Conservation (phyloP, 1,284 basidiomycete species). For the Trametes versicolor region DNA sequence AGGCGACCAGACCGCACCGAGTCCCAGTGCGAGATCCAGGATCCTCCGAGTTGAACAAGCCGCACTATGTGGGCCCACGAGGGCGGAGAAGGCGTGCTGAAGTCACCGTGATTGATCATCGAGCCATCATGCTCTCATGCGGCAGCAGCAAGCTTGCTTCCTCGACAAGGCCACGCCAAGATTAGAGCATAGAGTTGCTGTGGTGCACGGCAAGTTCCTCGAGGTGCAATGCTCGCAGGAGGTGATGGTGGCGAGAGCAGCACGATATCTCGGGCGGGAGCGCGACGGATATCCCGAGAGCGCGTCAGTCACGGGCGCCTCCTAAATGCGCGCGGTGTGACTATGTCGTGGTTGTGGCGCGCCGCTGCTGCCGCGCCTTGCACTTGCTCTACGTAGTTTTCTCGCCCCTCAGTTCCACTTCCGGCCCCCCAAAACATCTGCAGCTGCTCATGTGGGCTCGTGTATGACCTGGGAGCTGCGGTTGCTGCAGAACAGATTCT, state of each 20-base stretch:
- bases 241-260: neutral
- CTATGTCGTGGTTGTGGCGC: conserved; percentile 20
- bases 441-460: neutral
- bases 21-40: neutral
- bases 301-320: conserved; percentile 30
- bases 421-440: neutral
- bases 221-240: too few species aligned
- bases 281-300: neutral
- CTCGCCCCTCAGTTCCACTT: neutral
- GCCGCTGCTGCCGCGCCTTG: conserved; percentile 2
- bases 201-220: too few species aligned
- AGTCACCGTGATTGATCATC: too few species aligned
- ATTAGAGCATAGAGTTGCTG: too few species aligned
- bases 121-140: too few species aligned
- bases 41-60: neutral
- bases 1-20: neutral
- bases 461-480: neutral
- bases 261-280: neutral
- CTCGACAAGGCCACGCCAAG: too few species aligned
- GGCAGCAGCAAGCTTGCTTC: too few species aligned
- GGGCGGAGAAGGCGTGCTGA: neutral
- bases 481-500: neutral
- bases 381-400: neutral
- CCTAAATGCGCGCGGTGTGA: neutral
- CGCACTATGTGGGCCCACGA: too few species aligned